phyloP scores from a whole-genome alignment of 2,329 filamentous ascomycete genomes.

The Apiospora koreana region DNA sequence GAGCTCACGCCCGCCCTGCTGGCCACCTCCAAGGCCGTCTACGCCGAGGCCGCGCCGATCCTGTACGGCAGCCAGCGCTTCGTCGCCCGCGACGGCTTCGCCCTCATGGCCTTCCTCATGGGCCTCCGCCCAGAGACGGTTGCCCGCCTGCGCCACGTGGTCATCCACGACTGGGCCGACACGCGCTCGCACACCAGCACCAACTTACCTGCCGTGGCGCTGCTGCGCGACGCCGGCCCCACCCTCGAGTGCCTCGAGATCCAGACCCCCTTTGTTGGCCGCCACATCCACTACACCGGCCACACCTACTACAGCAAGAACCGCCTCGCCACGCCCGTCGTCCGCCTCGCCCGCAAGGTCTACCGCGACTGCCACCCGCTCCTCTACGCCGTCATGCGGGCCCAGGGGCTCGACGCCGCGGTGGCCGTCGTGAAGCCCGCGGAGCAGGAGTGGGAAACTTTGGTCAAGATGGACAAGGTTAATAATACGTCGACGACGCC shows the following conservation, averaged over 20 bases:
- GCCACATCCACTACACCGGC: not conserved
- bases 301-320: not conserved
- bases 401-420: not conserved
- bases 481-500: too few species aligned
- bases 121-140: not conserved
- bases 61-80: not conserved
- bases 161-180: not conserved
- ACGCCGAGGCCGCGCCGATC: constrained; percentile 4
- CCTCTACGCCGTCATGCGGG: not conserved
- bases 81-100: not conserved
- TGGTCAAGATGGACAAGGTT: not conserved
- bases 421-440: not conserved
- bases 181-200: not conserved
- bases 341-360: constrained; percentile 4
- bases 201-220: not conserved
- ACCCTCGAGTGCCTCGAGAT: not conserved
- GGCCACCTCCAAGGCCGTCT: not conserved
- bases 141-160: not conserved
- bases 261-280: not conserved
- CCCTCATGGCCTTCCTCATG: not conserved
- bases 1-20: not conserved
- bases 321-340: not conserved
- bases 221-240: not conserved
- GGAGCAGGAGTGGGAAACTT: not conserved
- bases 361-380: constrained; percentile 11